A percentile compares a stretch with the other conserved stretches of the same genome.
Evolutionary conservation across 2,329 filamentous ascomycete genomes (phyloP).

Genomic region (Ophiostoma tasmaniense): DNA sequence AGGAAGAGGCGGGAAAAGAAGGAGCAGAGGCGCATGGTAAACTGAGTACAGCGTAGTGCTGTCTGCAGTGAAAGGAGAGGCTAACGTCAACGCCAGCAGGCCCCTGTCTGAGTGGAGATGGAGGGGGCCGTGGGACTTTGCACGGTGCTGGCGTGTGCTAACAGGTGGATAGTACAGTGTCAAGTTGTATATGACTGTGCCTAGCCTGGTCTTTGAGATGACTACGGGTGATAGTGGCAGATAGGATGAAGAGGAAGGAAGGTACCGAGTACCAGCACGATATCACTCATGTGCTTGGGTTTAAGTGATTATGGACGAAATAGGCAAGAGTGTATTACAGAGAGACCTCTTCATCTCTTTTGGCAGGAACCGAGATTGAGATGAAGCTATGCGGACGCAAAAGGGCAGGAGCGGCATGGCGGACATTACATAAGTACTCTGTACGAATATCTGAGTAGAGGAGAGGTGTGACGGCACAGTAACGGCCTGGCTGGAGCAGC

Average conservation of each 20-base stretch:
- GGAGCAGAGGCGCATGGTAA: background rate
- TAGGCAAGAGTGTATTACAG: background rate
- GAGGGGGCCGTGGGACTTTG: constrained; percentile 5
- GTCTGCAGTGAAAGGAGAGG: background rate
- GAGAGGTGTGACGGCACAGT: background rate
- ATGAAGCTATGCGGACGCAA: background rate
- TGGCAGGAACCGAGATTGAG: background rate
- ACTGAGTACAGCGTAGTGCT: no score
- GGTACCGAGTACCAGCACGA: background rate
- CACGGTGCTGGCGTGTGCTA: constrained; percentile 1
- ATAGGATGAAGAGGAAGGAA: background rate
- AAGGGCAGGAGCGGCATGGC: background rate
- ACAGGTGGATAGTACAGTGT: background rate
- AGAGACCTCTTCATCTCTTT: background rate
- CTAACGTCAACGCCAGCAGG: constrained; percentile 3
- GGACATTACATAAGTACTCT: background rate
- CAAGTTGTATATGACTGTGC: background rate
- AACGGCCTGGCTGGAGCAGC: background rate
- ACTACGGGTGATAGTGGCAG: background rate
- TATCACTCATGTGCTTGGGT: background rate
- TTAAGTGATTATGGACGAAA: background rate
- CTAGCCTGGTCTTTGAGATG: background rate
- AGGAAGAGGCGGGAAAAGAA: background rate
- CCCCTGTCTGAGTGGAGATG: constrained; percentile 8
- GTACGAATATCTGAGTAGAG: background rate